Conservation (phyloP, 495 filamentous ascomycete genomes). For the Talaromyces nanjingensis region DNA sequence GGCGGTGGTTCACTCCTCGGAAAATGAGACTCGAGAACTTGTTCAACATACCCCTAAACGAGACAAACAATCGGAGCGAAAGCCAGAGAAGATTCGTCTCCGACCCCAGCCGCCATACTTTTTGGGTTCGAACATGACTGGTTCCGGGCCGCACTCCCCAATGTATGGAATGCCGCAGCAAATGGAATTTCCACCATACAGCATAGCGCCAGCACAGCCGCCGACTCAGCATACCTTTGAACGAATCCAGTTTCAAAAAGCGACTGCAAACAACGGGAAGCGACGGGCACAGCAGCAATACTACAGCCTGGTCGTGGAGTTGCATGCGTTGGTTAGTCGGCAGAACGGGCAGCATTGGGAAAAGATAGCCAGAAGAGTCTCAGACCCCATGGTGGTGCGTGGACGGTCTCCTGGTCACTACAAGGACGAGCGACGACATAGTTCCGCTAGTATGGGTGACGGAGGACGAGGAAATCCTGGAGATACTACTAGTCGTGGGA, state of each 20-base stretch:
- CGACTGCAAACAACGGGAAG: constrained; percentile 95
- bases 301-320: constrained; percentile 86
- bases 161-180: background rate
- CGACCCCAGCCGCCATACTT: constrained; percentile 56
- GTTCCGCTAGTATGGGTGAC: constrained; percentile 63
- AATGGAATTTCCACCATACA: constrained; percentile 16
- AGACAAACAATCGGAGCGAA: constrained; percentile 81
- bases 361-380: constrained; percentile 73
- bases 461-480: constrained; percentile 35
- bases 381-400: constrained; percentile 85
- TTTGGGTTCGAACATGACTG: constrained; percentile 18
- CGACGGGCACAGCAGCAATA: constrained; percentile 87
- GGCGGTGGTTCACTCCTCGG: constrained; percentile 69
- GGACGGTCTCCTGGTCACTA: constrained; percentile 92
- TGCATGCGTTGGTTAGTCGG: constrained; percentile 66
- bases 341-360: constrained; percentile 47
- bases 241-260: constrained; percentile 92
- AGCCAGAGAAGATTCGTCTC: constrained; percentile 65
- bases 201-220: constrained; percentile 30
- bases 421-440: constrained; percentile 70
- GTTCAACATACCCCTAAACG: constrained; percentile 94
- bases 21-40: constrained; percentile 74
- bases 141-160: background rate
- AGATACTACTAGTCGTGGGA: constrained; percentile 1
- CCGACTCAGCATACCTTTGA: constrained; percentile 64